Evolutionary conservation across 306 rosid genomes (phyloP), one percentile per base, ranked within the genome.

Genomic region (Rubus parviflorus): DNA sequence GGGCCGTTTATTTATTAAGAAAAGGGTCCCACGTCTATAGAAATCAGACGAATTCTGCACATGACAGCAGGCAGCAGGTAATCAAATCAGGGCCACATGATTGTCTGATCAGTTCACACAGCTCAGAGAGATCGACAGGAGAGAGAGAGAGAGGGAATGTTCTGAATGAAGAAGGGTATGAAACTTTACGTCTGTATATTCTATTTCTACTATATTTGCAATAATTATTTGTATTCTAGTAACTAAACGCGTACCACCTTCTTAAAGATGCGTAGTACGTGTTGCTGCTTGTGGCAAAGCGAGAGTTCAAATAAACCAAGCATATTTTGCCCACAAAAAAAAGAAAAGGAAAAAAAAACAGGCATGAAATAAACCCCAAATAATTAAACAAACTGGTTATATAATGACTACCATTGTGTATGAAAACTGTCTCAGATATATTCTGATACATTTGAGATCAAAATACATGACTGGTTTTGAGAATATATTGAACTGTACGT

Each of bases 151-250:
- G 71, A 63, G 68, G 22, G 37, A 43, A 69, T 70, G 63, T 57
- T 77, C 72, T 69, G 75, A 45, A 77, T 37, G 60, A 45, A 62
- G 68, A 62, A 62, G 20, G 68, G 8, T 52, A 45, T 63, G 52
- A 64, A 11, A 70, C 75, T 70, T 30, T 77, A 68, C 70, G 75
- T 69, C 46, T 45, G 51, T 42, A 8, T 65, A 65, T 65, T 38
- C 47, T 19, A 17, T 17, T 40, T 40, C 48, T 65, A 40, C 70
- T 65, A 16, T 40, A 40, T 7, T 38, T 19, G 25, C 47, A 43
- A 65, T 40, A 3, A 38, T n/a, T 65, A 16, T 17, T 19, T 65
- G 48, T 65, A 65, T 65, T 65, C 14, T 65, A 6, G 25, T 40
- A 37, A 35, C 45, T 65, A 65, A 40, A 65, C 14, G 70, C 48